Conservation (phyloP, 1,139 yeast genomes). For the Saccharomycopsis hybrid region DNA sequence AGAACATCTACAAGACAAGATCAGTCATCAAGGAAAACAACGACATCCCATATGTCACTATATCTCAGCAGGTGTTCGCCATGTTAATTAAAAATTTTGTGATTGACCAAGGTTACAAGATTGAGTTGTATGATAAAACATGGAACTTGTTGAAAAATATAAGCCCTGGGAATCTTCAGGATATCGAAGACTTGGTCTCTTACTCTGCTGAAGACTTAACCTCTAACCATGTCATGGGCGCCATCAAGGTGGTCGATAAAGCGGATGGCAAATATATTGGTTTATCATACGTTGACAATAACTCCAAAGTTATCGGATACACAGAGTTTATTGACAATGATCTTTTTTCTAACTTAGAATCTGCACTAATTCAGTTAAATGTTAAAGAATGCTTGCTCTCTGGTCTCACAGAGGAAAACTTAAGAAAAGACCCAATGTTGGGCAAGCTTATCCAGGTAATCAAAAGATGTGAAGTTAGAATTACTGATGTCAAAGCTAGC, state of each 20-base stretch:
- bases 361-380: slow-evolving; percentile 79
- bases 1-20: slow-evolving; percentile 71
- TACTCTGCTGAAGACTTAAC: slow-evolving; percentile 46
- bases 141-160: slow-evolving; percentile 63
- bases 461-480: slow-evolving; percentile 69
- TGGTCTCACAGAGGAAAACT: slow-evolving; percentile 26
- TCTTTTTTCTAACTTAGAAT: slow-evolving; percentile 76
- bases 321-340: slow-evolving; percentile 86
- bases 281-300: slow-evolving; percentile 73
- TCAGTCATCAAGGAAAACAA: slow-evolving; percentile 64
- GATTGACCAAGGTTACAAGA: slow-evolving; percentile 63
- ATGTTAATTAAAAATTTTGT: slow-evolving; percentile 61
- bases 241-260: slow-evolving; percentile 49
- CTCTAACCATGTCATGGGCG: slow-evolving; percentile 57
- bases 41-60: slow-evolving; percentile 61
- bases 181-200: slow-evolving; percentile 66
- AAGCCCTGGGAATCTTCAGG: slow-evolving; percentile 87
- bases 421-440: slow-evolving; percentile 33
- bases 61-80: slow-evolving; percentile 67
- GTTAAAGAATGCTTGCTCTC: slow-evolving; percentile 74
- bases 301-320: slow-evolving; percentile 57
- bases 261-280: slow-evolving; percentile 56
- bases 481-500: slow-evolving; percentile 51
- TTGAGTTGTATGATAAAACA: slow-evolving; percentile 60
- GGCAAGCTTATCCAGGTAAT: slow-evolving; percentile 53